A percentile compares a stretch with the other conserved stretches of the same genome.
Conservation (phyloP, 176 grass and related monocot genomes). For the Phyllostachys edulis region DNA sequence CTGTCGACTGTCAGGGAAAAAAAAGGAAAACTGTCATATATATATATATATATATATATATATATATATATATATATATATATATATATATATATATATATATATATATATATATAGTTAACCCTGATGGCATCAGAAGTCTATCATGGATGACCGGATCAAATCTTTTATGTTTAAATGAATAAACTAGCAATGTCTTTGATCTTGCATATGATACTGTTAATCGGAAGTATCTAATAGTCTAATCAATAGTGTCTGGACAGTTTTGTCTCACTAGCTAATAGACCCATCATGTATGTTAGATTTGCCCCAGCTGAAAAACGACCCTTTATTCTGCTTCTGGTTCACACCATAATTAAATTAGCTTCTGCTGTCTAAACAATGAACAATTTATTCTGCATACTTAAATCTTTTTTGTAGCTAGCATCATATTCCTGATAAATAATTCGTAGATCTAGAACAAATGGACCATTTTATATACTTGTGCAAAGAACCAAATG, state of each 20-base stretch:
- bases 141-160: too few relatives aligned
- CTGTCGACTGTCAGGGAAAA: not conserved
- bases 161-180: not conserved
- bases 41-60: too few relatives aligned
- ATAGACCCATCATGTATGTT: not conserved
- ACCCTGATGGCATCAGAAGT: too few relatives aligned
- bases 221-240: not conserved
- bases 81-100: too few relatives aligned
- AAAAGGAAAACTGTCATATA: too few relatives aligned
- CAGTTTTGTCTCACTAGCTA: not conserved
- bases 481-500: not conserved
- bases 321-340: not conserved
- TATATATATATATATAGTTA: too few relatives aligned
- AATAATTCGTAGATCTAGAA: not conserved
- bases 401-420: not conserved
- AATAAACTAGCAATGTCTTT: not conserved
- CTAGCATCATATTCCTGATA: not conserved
- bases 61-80: too few relatives aligned
- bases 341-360: not conserved
- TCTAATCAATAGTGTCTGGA: not conserved
- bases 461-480: not conserved
- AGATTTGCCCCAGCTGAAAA: not conserved
- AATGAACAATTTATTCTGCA: not conserved
- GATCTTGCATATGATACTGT: not conserved
- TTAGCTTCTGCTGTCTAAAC: not conserved